Conservation (phyloP, 2,329 filamentous ascomycete species). For the Xylariomycetidae sp. region DNA sequence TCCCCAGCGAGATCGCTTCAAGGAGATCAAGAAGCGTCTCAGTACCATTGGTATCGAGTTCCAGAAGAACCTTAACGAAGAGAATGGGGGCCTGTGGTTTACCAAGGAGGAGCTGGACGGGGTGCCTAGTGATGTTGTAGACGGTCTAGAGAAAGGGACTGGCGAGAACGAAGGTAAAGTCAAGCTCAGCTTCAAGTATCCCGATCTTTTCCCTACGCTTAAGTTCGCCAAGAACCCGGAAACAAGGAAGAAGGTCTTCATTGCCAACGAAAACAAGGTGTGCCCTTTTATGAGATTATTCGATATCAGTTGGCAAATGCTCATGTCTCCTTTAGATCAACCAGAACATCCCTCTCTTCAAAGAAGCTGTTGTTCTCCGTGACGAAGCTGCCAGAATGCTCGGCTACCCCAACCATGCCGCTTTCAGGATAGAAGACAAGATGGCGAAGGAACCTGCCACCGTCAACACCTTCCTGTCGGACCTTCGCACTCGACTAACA, state of each 20-base stretch:
- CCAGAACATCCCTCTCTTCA: constrained; percentile 68
- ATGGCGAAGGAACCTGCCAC: constrained; percentile 76
- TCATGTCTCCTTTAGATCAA: constrained; percentile 45
- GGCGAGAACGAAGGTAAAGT: constrained; percentile 69
- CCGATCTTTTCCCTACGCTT: constrained; percentile 70
- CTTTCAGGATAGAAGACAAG: constrained; percentile 74
- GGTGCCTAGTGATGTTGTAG: constrained; percentile 66
- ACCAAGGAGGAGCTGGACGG: constrained; percentile 68
- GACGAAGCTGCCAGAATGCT: constrained; percentile 74
- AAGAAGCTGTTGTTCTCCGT: constrained; percentile 67
- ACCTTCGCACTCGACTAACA: constrained; percentile 62
- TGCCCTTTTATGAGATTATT: no score
- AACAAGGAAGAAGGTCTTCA: constrained; percentile 63
- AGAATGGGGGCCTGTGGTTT: constrained; percentile 78
- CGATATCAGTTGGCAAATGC: no score
- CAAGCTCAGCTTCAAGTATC: constrained; percentile 78
- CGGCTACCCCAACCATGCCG: constrained; percentile 72
- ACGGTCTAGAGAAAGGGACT: constrained; percentile 65
- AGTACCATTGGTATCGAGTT: constrained; percentile 71
- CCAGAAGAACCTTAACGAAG: constrained; percentile 78
- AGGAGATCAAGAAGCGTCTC: constrained; percentile 78
- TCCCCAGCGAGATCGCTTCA: constrained; percentile 70
- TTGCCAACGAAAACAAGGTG: constrained; percentile 76
- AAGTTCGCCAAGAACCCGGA: constrained; percentile 72
- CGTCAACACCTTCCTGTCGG: constrained; percentile 68